Percentiles rank a stretch among this genome's conserved stretches.
Evolutionary conservation across 805 yeast species (phyloP).

Genomic region (Nematodospora valgi): DNA sequence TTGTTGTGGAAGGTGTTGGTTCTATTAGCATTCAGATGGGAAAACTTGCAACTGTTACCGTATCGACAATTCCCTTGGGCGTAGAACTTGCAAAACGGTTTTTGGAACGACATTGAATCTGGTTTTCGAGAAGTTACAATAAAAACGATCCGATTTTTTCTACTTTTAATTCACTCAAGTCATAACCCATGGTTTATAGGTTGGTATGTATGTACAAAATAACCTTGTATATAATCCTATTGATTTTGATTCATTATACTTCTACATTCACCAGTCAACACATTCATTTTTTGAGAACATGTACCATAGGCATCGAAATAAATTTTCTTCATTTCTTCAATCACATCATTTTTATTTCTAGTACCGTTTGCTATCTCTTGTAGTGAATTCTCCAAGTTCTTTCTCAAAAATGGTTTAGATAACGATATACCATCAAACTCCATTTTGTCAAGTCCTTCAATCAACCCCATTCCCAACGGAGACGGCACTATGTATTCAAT

Average conservation of each 20-base stretch:
- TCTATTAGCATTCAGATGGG: slow-evolving; percentile 13
- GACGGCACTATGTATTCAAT: slow-evolving; percentile 67
- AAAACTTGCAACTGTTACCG: slow-evolving; percentile 25
- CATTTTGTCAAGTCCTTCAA: slow-evolving; percentile 81
- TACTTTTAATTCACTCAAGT: too few species aligned
- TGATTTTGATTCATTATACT: slow-evolving; percentile 6
- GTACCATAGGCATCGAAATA: slow-evolving; percentile 47
- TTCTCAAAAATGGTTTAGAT: slow-evolving; percentile 85
- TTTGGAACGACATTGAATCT: slow-evolving; percentile 1
- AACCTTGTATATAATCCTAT: too few species aligned
- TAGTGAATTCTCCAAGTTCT: slow-evolving; percentile 66
- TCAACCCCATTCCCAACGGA: slow-evolving; percentile 77
- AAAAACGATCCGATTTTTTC: too few species aligned
- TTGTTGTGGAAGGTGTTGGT: slow-evolving; percentile 12
- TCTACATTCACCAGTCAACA: slow-evolving; percentile 26
- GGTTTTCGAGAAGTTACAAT: too few species aligned
- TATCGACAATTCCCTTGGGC: slow-evolving; percentile 24
- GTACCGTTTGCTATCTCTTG: slow-evolving; percentile 66
- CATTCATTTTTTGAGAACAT: slow-evolving; percentile 39
- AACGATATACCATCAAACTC: slow-evolving; percentile 58
- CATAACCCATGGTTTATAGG: too few species aligned
- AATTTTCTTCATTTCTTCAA: slow-evolving; percentile 29
- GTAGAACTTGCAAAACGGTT: slow-evolving; percentile 19
- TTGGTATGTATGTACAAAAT: too few species aligned
- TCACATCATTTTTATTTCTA: slow-evolving; percentile 49